Base-by-base conservation (phyloP, 768 basidiomycete genomes). In the Thelephora ganbajun region DNA sequence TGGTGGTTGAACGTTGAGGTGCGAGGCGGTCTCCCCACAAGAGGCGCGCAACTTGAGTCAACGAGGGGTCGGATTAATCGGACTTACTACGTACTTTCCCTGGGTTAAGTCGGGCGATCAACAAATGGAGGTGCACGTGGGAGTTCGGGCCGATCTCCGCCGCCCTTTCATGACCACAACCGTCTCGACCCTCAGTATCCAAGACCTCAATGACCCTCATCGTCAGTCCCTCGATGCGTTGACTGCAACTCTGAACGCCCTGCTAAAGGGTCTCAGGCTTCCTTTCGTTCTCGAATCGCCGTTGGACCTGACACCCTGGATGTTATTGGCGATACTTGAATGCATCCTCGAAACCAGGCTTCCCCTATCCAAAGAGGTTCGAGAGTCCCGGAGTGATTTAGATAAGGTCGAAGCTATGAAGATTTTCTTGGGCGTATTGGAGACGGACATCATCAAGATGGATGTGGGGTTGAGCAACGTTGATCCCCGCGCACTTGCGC, bases 351-450 rank as follows among this genome's bases (percentile, higher is more conserved):
- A 63, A 18, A 57, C 63, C 5, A 74, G 77, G 20, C 73, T 87
- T 7, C 74, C 77, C 2, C 65, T 77, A 11, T 47, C 64, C 16
- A 30, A 54, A 6, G 43, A 59, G 16, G 57, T 65, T 20, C 63
- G 71, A 51, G 53, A 65, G 46, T 64, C 68, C 34, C 61, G 67
- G 55, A 64, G 46, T 37, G 50, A 48, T 48, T 52, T 49, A 1
- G 65, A 68, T 6, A 77, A 77, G 54, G 60, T 83, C 1, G 73
- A 80, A 43, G 74, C 73, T 30, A 79, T 82, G 69, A 84, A 87
- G 55, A 67, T 87, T 2, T 81, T 89, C 48, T 68, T 88, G 6
- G 84, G 84, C 1, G 73, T 85, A 5, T 67, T 88, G 5, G 79
- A 83, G 51, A 71, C 66, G 26, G 83, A 87, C 51, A 62, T 86